Evolutionary conservation across 768 basidiomycete genomes (phyloP), one percentile per base, ranked within the genome.

Genomic region (Candolleomyces aberdarensis): DNA sequence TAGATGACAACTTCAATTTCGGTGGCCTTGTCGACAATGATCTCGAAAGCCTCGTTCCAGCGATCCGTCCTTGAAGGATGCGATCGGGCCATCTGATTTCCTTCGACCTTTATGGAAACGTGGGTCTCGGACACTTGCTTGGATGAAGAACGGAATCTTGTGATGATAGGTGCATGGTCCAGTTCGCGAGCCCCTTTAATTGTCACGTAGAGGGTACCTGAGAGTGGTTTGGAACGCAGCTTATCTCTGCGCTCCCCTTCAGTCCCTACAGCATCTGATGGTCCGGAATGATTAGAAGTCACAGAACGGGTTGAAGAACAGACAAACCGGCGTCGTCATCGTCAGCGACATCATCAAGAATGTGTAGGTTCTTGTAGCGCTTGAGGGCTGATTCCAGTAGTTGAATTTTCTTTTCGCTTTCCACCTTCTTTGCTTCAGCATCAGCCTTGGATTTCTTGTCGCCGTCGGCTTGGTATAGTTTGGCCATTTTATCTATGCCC

Each of bases 401-500:
- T 67, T 94, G 93, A 15, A 98, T 97, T 78, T 98, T 99, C 75
- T 91, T 91, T 70, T 98, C 94, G 72, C 91, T 94, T 75, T 99
- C 97, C 31, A 96, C 81, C 64, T 89, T 85, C 77, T 99, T 98
- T 71, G 87, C 88, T 71, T 96, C 94, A 2, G 96, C 94, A 72
- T 98, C 96, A 13, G 85, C 87, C 69, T 91, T 85, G 48, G 95
- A 91, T 72, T 93, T 94, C 84, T 96, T 96, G 80, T 99, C 97
- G 57, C 96, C 96, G 69, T 99, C 97, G 5, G 91, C 92, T 68
- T 94, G 88, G 73, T 98, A 98, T 36, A 98, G 82, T 75, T 92
- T 96, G 41, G 89, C 92, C 97, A 99, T 99, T 80, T 98, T 98
- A 77, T 98, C 96, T 64, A 98, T 97, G 46, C 97, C 97, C 72